phyloP scores from a whole-genome alignment of 768 basidiomycete species.

The Mycena leptocephala region DNA sequence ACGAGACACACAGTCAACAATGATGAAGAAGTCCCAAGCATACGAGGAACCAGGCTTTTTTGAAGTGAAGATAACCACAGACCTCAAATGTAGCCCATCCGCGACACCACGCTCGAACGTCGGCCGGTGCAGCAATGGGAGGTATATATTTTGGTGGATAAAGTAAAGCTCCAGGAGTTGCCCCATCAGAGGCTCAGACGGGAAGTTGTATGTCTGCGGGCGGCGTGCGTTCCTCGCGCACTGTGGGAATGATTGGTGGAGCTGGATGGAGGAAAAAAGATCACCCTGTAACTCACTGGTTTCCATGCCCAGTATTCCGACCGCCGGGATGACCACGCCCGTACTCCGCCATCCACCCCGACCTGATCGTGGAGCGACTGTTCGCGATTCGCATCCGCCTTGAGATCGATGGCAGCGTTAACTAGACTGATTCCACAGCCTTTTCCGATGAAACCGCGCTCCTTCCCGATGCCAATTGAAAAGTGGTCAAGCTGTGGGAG shows the following conservation, averaged over 20 bases:
- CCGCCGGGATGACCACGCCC: no score
- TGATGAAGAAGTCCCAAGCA: not conserved
- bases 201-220: no score
- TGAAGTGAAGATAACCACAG: slow-evolving; percentile 29
- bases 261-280: not conserved
- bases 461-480: no score
- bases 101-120: slow-evolving; percentile 71
- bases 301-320: not conserved
- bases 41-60: not conserved
- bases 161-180: no score
- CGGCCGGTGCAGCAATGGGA: slow-evolving; percentile 79
- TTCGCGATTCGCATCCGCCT: slow-evolving; percentile 4
- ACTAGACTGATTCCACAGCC: not conserved
- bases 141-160: no score
- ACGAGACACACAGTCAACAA: not conserved
- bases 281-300: not conserved
- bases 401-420: slow-evolving; percentile 10
- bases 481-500: no score
- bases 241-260: not conserved
- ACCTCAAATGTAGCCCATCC: slow-evolving; percentile 63
- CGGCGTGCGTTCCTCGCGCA: not conserved
- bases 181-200: no score
- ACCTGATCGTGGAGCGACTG: not conserved
- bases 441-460: slow-evolving; percentile 15
- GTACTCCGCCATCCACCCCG: not conserved